These are phyloP conservation scores for Suhomyces bolitotheri DNA, from an alignment of 1,139 yeast genomes.

Conservation along the genomic window DNA sequence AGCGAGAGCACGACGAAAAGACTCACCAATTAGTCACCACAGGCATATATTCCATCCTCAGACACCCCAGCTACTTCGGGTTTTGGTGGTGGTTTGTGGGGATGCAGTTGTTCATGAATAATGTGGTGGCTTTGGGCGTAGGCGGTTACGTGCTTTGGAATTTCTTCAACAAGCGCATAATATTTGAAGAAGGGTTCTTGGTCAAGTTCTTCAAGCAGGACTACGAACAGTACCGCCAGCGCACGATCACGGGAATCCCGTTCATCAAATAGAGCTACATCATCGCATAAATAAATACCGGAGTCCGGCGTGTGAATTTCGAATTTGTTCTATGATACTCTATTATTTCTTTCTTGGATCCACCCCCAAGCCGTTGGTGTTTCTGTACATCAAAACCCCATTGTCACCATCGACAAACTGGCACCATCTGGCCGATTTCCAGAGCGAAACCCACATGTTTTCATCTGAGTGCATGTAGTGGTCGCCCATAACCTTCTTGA, in stretches of 20 bases:
- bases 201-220: conserved; percentile 67
- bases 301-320: neutral
- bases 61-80: conserved; percentile 94
- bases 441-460: conserved; percentile 71
- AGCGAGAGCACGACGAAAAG: conserved; percentile 43
- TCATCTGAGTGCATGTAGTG: conserved; percentile 69
- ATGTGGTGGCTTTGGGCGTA: conserved; percentile 45
- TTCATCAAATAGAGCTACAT: conserved; percentile 4
- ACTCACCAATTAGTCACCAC: conserved; percentile 67
- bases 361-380: conserved; percentile 52
- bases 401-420: conserved; percentile 82
- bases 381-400: conserved; percentile 79
- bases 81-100: conserved; percentile 95
- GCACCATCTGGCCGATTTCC: conserved; percentile 72
- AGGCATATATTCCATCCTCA: conserved; percentile 64
- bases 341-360: conserved; percentile 25
- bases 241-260: conserved; percentile 64
- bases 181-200: conserved; percentile 66
- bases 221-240: conserved; percentile 54
- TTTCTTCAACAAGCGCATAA: conserved; percentile 69
- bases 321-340: neutral
- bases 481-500: conserved; percentile 78
- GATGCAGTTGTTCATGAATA: conserved; percentile 67
- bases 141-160: conserved; percentile 55
- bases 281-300: neutral